Conservation (phyloP, 139 green algal species). For the Chlamydomonas applanata region DNA sequence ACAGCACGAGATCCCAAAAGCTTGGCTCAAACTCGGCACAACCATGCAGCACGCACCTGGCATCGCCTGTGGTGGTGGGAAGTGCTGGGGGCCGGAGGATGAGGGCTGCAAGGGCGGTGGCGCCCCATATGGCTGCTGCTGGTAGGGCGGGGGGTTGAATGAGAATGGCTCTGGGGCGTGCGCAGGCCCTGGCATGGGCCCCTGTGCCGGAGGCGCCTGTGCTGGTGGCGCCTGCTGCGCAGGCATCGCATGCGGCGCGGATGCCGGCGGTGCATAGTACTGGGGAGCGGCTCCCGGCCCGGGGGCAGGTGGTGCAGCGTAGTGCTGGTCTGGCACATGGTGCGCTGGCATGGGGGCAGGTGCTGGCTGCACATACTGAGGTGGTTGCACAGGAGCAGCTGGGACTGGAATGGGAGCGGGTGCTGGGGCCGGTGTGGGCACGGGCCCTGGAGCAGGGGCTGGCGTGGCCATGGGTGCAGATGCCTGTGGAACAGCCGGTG, state of each 20-base stretch:
- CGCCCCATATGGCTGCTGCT: conserved; percentile 9
- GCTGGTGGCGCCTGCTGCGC: neutral
- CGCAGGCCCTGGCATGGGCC: neutral
- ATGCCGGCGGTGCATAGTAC: neutral
- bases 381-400: neutral
- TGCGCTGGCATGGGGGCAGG: neutral
- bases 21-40: neutral
- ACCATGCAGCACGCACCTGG: neutral
- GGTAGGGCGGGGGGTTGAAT: neutral
- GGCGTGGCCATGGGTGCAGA: conserved; percentile 8
- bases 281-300: neutral
- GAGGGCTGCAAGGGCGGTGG: conserved; percentile 7
- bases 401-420: conserved; percentile 8
- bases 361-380: neutral
- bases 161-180: neutral
- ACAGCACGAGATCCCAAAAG: neutral
- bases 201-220: neutral
- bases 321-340: no score
- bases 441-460: neutral
- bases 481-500: conserved; percentile 16
- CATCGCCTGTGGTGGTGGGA: neutral
- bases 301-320: no score
- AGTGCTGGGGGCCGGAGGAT: neutral
- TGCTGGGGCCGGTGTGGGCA: conserved; percentile 19
- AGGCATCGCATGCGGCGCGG: no score